Percentiles rank a stretch among this genome's conserved stretches.
These are phyloP conservation scores for Papiliotrema flavescens DNA, from an alignment of 1,284 basidiomycete genomes.

Conservation along the genomic window DNA sequence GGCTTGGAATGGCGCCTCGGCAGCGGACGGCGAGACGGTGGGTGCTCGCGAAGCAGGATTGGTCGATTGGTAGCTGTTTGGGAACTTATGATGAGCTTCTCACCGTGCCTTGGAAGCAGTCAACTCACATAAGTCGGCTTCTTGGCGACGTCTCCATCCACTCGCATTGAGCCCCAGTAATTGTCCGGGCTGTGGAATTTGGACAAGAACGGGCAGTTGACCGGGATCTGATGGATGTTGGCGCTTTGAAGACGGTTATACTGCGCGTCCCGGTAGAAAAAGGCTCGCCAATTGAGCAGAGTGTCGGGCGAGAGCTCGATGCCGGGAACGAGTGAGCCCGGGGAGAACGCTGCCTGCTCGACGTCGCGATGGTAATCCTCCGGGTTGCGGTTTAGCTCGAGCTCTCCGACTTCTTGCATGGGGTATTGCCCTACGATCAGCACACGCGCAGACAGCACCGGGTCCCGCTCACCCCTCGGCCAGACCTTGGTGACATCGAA, in stretches of 20 bases:
- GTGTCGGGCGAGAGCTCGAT: constrained; percentile 42
- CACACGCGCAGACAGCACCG: background rate
- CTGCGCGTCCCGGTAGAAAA: constrained; percentile 43
- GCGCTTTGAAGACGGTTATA: constrained; percentile 31
- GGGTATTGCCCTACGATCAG: constrained; percentile 28
- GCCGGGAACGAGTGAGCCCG: constrained; percentile 42
- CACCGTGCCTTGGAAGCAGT: no score
- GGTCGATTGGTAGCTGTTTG: constrained; percentile 36
- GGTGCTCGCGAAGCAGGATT: constrained; percentile 30
- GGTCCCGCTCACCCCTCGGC: constrained; percentile 19
- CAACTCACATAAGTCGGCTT: constrained; percentile 30
- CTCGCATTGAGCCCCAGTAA: constrained; percentile 38
- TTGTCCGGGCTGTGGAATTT: constrained; percentile 43
- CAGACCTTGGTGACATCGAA: constrained; percentile 51
- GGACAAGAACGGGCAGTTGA: constrained; percentile 34
- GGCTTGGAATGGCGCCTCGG: constrained; percentile 38
- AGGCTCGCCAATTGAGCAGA: constrained; percentile 38
- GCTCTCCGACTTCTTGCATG: constrained; percentile 47
- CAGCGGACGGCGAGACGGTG: constrained; percentile 23
- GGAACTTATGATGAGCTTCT: constrained; percentile 18
- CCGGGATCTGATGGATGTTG: constrained; percentile 43
- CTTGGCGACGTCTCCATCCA: constrained; percentile 34
- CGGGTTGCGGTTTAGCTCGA: constrained; percentile 48
- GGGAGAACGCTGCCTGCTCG: constrained; percentile 46
- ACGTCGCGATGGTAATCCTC: constrained; percentile 46